Conservation (phyloP, 176 grass and related monocot species). For the Poa pratensis region DNA sequence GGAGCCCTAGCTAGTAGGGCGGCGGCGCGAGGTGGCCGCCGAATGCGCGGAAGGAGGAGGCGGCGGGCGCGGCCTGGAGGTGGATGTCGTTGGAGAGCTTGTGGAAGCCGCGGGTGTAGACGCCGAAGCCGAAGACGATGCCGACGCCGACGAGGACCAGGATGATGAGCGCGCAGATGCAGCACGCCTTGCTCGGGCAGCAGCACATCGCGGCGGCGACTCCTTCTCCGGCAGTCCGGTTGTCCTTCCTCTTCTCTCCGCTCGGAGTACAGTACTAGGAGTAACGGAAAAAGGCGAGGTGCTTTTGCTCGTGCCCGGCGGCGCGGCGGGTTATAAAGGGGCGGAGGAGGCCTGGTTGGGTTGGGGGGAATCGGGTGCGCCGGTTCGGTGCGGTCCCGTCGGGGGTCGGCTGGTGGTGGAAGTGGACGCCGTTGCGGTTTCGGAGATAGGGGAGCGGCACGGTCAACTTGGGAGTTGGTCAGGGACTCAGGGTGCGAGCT, state of each 20-base stretch:
- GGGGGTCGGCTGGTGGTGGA: neutral
- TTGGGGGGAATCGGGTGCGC: neutral
- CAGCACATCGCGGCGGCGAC: slow-evolving; percentile 64
- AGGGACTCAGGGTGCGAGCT: too few species aligned
- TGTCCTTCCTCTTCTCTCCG: too few species aligned
- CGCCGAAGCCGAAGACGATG: slow-evolving; percentile 82
- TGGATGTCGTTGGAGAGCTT: slow-evolving; percentile 66
- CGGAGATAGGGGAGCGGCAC: neutral
- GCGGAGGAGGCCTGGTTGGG: neutral
- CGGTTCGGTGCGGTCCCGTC: neutral
- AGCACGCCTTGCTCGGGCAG: slow-evolving; percentile 85
- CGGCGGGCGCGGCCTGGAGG: slow-evolving; percentile 12
- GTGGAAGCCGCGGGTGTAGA: slow-evolving; percentile 84
- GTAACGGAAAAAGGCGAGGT: neutral
- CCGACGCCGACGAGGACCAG: slow-evolving; percentile 66
- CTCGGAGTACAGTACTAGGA: neutral
- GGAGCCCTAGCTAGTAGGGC: neutral
- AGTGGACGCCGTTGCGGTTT: neutral
- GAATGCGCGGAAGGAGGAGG: slow-evolving; percentile 41
- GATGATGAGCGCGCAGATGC: slow-evolving; percentile 70
- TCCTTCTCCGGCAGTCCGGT: too few species aligned
- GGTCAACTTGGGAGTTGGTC: too few species aligned
- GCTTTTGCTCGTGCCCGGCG: neutral
- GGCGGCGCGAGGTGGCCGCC: slow-evolving; percentile 35
- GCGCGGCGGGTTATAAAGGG: neutral